These are phyloP conservation scores for Arthrobotrys iridis DNA, from an alignment of 2,329 filamentous ascomycete species.

Conservation along the genomic window DNA sequence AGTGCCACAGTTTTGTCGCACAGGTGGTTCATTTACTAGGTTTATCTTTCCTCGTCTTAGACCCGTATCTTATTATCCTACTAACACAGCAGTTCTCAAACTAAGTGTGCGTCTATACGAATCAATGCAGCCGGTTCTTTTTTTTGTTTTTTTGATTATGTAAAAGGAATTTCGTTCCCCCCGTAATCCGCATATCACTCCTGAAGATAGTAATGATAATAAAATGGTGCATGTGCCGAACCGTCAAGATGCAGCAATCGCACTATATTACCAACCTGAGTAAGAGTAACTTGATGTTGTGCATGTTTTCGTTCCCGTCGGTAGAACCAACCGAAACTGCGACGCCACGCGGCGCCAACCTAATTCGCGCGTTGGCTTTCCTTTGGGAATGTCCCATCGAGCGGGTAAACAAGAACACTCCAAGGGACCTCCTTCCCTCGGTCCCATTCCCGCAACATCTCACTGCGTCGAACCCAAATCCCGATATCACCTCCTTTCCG, in stretches of 20 bases:
- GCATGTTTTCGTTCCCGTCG: not conserved
- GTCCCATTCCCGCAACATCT: not conserved
- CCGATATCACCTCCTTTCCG: not conserved
- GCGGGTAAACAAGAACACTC: not conserved
- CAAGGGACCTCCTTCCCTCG: not conserved
- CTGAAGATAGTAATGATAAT: not conserved
- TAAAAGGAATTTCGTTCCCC: not conserved
- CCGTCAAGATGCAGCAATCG: not conserved
- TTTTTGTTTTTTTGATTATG: not conserved
- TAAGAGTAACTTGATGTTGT: not conserved
- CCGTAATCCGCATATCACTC: not conserved
- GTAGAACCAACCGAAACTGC: constrained; percentile 3
- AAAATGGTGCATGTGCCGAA: no score
- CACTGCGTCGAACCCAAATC: not conserved
- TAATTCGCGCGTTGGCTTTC: constrained; percentile 44
- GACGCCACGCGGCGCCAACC: constrained; percentile 16
- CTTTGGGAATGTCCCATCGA: not conserved
- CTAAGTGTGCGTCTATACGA: not conserved
- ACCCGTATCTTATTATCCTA: not conserved
- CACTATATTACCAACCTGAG: not conserved
- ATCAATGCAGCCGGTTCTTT: not conserved
- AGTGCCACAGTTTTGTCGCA: not conserved
- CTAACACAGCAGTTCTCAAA: not conserved
- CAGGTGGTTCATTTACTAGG: not conserved
- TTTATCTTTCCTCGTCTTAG: not conserved